phyloP scores from a whole-genome alignment of 106 monocot genomes.

The Phalaenopsis aphrodite region DNA sequence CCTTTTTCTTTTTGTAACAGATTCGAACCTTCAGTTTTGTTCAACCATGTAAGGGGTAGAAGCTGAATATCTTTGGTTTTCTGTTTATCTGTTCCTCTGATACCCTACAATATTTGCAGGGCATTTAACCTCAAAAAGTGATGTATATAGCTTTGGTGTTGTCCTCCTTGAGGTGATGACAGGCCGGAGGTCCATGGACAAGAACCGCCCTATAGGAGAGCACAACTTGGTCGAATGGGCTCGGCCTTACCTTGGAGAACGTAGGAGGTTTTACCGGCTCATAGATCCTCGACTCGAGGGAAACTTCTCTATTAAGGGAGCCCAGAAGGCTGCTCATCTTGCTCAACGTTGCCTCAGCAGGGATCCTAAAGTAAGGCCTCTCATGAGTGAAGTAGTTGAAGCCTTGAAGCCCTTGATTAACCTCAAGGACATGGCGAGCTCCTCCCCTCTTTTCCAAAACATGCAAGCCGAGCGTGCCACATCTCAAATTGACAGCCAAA shows the following conservation, averaged over 20 bases:
- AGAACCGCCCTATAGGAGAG: conserved; percentile 79
- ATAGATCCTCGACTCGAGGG: conserved; percentile 75
- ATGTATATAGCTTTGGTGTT: conserved; percentile 92
- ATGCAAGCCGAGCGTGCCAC: conserved; percentile 49
- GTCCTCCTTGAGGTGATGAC: conserved; percentile 90
- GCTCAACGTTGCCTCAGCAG: conserved; percentile 68
- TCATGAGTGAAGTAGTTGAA: conserved; percentile 83
- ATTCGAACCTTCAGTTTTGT: not conserved
- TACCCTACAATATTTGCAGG: conserved; percentile 26
- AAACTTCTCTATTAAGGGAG: conserved; percentile 82
- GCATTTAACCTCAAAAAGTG: conserved; percentile 83
- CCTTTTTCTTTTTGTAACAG: not conserved
- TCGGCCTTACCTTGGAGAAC: conserved; percentile 61
- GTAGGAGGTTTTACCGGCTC: conserved; percentile 58
- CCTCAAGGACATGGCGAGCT: conserved; percentile 83
- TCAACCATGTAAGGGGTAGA: not conserved
- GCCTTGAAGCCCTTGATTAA: conserved; percentile 54
- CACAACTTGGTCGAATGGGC: conserved; percentile 93
- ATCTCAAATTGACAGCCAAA: conserved; percentile 9
- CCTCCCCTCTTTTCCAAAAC: conserved; percentile 56
- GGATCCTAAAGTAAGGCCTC: conserved; percentile 75
- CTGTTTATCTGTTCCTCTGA: not conserved
- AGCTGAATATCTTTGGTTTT: not conserved
- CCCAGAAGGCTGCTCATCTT: conserved; percentile 65
- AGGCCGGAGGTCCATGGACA: conserved; percentile 83